Base-by-base conservation (phyloP, 495 filamentous ascomycete species). In the Hypoxylon subgilvum region DNA sequence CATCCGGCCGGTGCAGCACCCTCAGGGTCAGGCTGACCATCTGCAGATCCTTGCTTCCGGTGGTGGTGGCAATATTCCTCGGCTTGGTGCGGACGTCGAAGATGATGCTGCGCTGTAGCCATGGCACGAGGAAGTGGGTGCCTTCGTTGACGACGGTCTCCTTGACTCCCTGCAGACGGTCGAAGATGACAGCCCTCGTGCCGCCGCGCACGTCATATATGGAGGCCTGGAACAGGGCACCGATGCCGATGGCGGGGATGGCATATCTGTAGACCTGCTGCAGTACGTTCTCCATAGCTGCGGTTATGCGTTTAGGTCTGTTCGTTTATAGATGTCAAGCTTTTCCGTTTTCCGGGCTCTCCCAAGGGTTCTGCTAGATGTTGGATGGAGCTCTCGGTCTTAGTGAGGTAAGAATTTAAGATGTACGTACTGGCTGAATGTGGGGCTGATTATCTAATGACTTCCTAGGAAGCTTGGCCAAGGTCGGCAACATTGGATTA, bases 71-170 rank as follows among this genome's bases (percentile, higher is more conserved):
- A 76, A 99, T 97, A 69, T 93, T 96, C 65, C 94, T 83, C 41
- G 94, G 94, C 83, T 95, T 95, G 35, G 94, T 97, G 56, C 94
- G 90, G 55, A 99, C 95, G 79, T 99, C 94, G 78, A 94, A 99
- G 72, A 96, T 80, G 74, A 99, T 95, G 61, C 87, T 87, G 78
- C 86, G 86, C 71, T 99, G 94, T 69, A 99, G 76, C 94, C 94
- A 99, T 1, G 94, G 94, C 35, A 99, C 74, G 36, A 97, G 79
- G 77, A 99, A 96, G 75, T 99, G 94, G 34, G 94, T 99, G 72
- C 94, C 94, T 76, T 99, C 94, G 73, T 92, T 93, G 69, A 92
- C 78, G 47, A 97, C 94, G 47, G 81, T 78, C 69, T 97, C 93
- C 78, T 94, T 90, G 52, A 99, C 94, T 73, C 94, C 94, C 17